Evolutionary conservation across 495 filamentous ascomycete species (phyloP).

Genomic region (Lentithecium fluviatile): DNA sequence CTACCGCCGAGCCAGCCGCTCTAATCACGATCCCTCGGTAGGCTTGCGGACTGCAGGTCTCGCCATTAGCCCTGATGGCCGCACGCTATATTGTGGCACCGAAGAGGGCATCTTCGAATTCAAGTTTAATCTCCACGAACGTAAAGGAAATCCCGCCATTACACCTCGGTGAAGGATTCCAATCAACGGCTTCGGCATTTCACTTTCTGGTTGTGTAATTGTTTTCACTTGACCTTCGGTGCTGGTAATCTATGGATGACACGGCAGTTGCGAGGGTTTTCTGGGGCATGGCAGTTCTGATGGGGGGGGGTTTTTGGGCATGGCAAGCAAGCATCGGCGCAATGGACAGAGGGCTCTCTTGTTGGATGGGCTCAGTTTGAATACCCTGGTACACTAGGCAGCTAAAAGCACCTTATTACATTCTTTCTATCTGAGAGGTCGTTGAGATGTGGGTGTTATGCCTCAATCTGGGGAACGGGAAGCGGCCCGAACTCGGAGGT

Average conservation of each 20-base stretch:
- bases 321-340: slow-evolving; percentile 10
- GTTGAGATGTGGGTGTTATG: not conserved
- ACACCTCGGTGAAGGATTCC: slow-evolving; percentile 31
- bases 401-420: slow-evolving; percentile 6
- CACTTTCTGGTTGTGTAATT: not conserved
- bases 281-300: too few species aligned
- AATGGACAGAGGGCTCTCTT: not conserved
- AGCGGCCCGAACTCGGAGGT: slow-evolving; percentile 10
- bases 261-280: not conserved
- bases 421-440: not conserved
- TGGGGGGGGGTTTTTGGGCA: not conserved
- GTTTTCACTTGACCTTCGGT: not conserved
- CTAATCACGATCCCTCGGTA: slow-evolving; percentile 23
- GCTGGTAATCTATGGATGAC: not conserved
- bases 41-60: slow-evolving; percentile 44
- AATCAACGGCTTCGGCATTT: not conserved
- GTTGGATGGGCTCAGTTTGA: slow-evolving; percentile 8
- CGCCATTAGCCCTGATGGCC: slow-evolving; percentile 44
- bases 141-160: slow-evolving; percentile 39
- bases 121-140: slow-evolving; percentile 38
- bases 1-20: slow-evolving; percentile 10
- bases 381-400: slow-evolving; percentile 16
- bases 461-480: too few species aligned
- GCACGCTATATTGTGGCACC: slow-evolving; percentile 40
- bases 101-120: slow-evolving; percentile 46